Percentiles rank a stretch among this genome's conserved stretches.
Conservation (phyloP, 129 eudicot genomes). For the Saussurea involucrata region DNA sequence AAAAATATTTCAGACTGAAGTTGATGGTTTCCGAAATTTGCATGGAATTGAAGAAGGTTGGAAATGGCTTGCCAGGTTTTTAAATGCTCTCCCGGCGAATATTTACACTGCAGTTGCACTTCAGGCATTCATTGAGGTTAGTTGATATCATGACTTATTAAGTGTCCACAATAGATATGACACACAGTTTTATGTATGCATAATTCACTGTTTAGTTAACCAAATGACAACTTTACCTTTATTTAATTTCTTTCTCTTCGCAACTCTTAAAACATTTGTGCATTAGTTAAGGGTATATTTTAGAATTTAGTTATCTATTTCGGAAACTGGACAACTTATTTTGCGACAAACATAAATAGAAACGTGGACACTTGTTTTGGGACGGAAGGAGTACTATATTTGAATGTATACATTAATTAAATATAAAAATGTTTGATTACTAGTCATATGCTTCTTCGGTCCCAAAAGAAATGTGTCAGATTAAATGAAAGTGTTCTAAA, state of each 20-base stretch:
- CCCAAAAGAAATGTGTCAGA: too few species aligned
- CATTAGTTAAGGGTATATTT: neutral
- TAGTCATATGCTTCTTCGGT: too few species aligned
- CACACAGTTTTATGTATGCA: neutral
- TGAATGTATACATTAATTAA: too few species aligned
- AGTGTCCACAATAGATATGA: neutral
- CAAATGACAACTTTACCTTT: neutral
- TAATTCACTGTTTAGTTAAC: neutral
- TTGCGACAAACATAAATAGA: neutral
- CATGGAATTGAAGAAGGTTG: slow-evolving; percentile 93
- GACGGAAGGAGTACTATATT: too few species aligned
- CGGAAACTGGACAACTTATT: neutral
- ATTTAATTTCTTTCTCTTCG: neutral
- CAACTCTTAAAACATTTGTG: neutral
- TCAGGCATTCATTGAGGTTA: slow-evolving; percentile 71
- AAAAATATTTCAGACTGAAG: slow-evolving; percentile 62
- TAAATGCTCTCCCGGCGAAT: slow-evolving; percentile 80
- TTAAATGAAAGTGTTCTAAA: too few species aligned
- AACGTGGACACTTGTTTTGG: too few species aligned
- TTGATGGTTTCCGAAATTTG: slow-evolving; percentile 47
- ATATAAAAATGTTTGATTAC: too few species aligned
- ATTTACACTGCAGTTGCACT: slow-evolving; percentile 60
- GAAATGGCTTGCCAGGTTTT: slow-evolving; percentile 90
- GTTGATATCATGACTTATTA: slow-evolving; percentile 12
- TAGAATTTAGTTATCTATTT: neutral